Evolutionary conservation across 2,329 filamentous ascomycete species (phyloP), one percentile per base, ranked within the genome.

Genomic region (Verticillium albo-atrum): DNA sequence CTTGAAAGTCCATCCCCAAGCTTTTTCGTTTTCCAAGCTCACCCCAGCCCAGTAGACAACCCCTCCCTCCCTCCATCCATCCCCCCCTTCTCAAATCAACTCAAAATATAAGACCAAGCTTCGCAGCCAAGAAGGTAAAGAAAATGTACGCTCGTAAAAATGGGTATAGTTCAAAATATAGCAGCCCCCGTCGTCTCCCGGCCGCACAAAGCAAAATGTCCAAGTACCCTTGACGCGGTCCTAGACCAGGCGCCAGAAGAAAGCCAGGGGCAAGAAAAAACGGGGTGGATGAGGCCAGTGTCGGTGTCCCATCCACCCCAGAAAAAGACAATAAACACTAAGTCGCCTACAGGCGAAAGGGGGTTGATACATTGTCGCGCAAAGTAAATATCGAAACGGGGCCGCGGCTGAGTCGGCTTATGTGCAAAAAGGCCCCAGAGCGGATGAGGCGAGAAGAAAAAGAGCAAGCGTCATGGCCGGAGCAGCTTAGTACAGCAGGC

Each of bases 401-500:
- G 37, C n/a, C 37, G 37, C 23, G 37, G 37, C 20, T 12, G 20
- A 47, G 37, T 47, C 37, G 37, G 14, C 25, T 15, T 53, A 30
- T 27, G 51, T 53, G 27, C 51, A 30, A 28, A 51, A 30, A 53
- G 3, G 25, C 14, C 17, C 51, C 23, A 12, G 25, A 15, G 4
- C 15, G 17, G 26, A 28, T 2, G 27, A 28, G 25, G 17, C 12
- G 14, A 53, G 51, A 53, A 53, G 51, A 53, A 28, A 15, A 53
- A 28, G 10, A 20, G 17, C 28, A 9, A 9, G 30, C 30, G 14
- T 32, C 37, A 23, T 25, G 37, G n/a, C 7, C 17, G n/a, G 23
- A 5, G 51, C 60, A 50, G 55, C 59, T 63, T 71, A 83, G 63
- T 79, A 77, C 63, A 83, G 72, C 65, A 75, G 81, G 17, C 77